Conservation (phyloP, 2,329 filamentous ascomycete species). For the Podosphaera fusca region DNA sequence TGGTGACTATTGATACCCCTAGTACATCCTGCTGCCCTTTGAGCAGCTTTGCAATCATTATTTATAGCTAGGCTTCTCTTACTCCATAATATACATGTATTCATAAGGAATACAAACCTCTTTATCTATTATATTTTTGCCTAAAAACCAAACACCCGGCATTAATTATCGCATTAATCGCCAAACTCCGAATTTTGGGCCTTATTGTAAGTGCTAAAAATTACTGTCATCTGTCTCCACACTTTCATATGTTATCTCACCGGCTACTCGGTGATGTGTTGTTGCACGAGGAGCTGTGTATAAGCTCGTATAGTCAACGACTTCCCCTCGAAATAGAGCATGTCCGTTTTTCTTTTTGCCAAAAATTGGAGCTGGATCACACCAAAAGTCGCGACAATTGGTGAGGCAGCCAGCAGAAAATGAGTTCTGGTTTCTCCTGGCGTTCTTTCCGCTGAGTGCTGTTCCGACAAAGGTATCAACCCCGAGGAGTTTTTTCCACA, state of each 20-base stretch:
- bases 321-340: conserved; percentile 53
- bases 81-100: not conserved
- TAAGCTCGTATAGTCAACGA: conserved; percentile 69
- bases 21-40: not conserved
- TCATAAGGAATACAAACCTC: not conserved
- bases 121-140: not conserved
- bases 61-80: not conserved
- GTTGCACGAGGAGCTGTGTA: conserved; percentile 49
- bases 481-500: conserved; percentile 68
- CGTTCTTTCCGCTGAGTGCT: conserved; percentile 47
- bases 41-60: not conserved
- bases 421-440: conserved; percentile 40
- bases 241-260: conserved; percentile 12
- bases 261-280: conserved; percentile 6
- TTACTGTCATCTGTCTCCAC: conserved; percentile 11
- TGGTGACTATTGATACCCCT: not conserved
- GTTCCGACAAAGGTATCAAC: conserved; percentile 89
- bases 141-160: not conserved
- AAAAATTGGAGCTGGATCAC: conserved; percentile 65
- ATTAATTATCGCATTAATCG: not conserved
- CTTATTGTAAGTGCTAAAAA: conserved; percentile 7
- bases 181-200: not conserved
- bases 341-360: conserved; percentile 48
- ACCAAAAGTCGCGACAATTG: conserved; percentile 95
- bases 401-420: conserved; percentile 64